Evolutionary conservation across 2,329 filamentous ascomycete genomes (phyloP).

Genomic region (Alternaria rosae): DNA sequence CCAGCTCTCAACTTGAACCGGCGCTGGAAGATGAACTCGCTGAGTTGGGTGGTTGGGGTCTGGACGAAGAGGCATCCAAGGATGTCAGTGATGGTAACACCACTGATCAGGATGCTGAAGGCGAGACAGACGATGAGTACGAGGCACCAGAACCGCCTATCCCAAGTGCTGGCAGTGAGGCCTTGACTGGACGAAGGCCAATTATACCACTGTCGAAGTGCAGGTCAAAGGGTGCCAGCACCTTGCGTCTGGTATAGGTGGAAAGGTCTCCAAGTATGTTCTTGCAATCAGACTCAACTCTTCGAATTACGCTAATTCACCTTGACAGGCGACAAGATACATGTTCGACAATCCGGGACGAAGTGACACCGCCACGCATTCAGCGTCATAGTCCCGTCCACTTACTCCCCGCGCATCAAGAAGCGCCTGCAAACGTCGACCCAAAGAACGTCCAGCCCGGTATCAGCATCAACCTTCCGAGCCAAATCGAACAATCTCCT

Average conservation of each 20-base stretch:
- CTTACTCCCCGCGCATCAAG: conserved; percentile 35
- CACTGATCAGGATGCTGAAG: conserved; percentile 2
- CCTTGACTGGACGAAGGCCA: not conserved
- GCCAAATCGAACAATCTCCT: conserved; percentile 20
- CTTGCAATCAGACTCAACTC: not conserved
- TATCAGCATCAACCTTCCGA: conserved; percentile 9
- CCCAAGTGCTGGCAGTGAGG: not conserved
- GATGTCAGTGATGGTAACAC: not conserved
- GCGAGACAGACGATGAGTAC: conserved; percentile 3
- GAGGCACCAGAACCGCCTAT: not conserved
- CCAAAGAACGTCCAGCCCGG: conserved; percentile 24
- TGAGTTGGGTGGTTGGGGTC: conserved; percentile 2
- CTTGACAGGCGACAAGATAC: not conserved
- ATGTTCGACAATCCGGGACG: not conserved
- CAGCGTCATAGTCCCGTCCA: conserved; percentile 53
- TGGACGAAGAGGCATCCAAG: not conserved
- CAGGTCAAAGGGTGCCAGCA: not conserved
- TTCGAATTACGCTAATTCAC: not conserved
- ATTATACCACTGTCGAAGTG: not conserved
- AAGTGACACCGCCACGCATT: not conserved
- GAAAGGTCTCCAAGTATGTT: not conserved
- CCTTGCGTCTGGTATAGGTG: not conserved
- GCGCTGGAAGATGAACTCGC: not conserved
- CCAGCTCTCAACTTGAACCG: conserved; percentile 2
- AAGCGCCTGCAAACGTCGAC: conserved; percentile 23